phyloP scores from a whole-genome alignment of 2,329 filamentous ascomycete genomes.

The Nemania diffusa region DNA sequence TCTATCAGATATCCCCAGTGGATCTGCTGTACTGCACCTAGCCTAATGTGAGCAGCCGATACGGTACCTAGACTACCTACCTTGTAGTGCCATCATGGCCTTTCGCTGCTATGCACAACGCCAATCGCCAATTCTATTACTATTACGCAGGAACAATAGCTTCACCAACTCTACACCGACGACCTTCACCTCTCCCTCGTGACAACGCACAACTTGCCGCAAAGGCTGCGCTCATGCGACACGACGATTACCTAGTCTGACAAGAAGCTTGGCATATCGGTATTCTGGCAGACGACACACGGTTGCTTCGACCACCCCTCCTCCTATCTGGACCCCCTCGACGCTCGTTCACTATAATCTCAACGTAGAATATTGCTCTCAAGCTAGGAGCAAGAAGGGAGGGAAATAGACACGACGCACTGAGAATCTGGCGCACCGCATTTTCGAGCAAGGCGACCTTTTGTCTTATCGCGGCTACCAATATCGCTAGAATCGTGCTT shows the following conservation, averaged over 20 bases:
- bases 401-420: neutral
- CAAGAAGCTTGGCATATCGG: neutral
- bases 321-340: slow-evolving; percentile 1
- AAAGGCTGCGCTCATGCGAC: slow-evolving; percentile 19
- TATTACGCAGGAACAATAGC: slow-evolving; percentile 17
- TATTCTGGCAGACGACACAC: neutral
- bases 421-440: neutral
- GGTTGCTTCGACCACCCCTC: neutral
- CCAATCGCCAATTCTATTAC: slow-evolving; percentile 32
- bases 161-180: slow-evolving; percentile 10
- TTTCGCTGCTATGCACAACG: slow-evolving; percentile 8
- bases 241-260: neutral
- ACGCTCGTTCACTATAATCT: slow-evolving; percentile 29
- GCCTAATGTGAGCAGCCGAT: neutral
- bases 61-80: neutral
- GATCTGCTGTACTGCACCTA: neutral
- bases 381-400: slow-evolving; percentile 20
- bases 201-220: slow-evolving; percentile 10
- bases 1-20: slow-evolving; percentile 11
- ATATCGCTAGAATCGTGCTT: neutral
- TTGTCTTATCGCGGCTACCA: neutral
- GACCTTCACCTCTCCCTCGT: slow-evolving; percentile 8
- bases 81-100: neutral
- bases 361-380: slow-evolving; percentile 2
- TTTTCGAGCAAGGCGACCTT: neutral